Conservation (phyloP, 1,284 basidiomycete species). For the Pholiota adiposa region DNA sequence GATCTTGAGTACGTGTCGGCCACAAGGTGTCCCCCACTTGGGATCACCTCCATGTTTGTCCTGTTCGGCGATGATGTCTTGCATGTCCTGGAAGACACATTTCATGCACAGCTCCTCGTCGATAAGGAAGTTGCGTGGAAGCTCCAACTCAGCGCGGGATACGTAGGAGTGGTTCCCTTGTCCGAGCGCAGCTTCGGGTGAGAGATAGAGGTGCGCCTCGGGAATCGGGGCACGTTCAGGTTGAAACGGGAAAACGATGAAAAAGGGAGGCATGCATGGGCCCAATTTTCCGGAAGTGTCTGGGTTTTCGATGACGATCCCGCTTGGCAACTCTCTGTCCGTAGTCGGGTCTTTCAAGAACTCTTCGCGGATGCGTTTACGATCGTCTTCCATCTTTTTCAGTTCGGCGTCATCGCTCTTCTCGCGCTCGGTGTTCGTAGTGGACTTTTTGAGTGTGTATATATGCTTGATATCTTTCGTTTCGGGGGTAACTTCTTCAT, state of each 20-base stretch:
- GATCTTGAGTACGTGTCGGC: constrained; percentile 13
- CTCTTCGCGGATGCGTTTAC: background rate
- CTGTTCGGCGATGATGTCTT: constrained; percentile 24
- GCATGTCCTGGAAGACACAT: constrained; percentile 33
- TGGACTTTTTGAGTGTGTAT: background rate
- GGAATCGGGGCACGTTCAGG: constrained; percentile 20
- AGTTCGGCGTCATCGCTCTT: background rate
- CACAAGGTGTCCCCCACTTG: constrained; percentile 25
- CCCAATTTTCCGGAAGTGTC: background rate
- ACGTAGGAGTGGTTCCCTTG: constrained; percentile 45
- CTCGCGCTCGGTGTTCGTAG: background rate
- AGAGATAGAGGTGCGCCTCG: constrained; percentile 47
- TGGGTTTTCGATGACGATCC: background rate
- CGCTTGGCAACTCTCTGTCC: constrained; percentile 14
- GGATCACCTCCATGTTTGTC: constrained; percentile 27
- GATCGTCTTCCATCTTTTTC: constrained; percentile 1
- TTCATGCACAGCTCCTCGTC: constrained; percentile 30
- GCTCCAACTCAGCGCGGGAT: constrained; percentile 45
- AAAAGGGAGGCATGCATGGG: constrained; percentile 24
- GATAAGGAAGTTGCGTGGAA: constrained; percentile 41
- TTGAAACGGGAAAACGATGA: constrained; percentile 24
- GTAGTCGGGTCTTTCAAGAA: constrained; percentile 17
- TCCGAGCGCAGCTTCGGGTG: constrained; percentile 35
- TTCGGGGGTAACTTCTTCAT: background rate
- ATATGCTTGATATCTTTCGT: background rate